Evolutionary conservation across 257 asterid species (phyloP).

Genomic region (Misopates orontium): DNA sequence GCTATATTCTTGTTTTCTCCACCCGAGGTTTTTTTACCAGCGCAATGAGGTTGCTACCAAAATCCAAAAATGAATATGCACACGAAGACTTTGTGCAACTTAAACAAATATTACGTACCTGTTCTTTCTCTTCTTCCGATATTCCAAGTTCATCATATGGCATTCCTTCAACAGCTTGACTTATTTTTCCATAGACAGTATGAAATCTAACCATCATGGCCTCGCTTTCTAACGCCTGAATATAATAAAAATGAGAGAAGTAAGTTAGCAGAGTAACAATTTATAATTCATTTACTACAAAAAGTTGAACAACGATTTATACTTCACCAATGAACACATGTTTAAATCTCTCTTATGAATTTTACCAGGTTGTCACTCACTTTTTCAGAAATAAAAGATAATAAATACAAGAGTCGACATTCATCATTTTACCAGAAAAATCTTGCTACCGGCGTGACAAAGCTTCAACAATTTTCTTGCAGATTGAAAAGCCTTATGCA

Average conservation of each 20-base stretch:
- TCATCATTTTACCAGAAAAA: slow-evolving; percentile 66
- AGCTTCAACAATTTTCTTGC: slow-evolving; percentile 63
- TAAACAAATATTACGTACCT: slow-evolving; percentile 35
- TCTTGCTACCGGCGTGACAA: slow-evolving; percentile 82
- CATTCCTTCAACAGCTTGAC: slow-evolving; percentile 68
- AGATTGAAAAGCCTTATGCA: slow-evolving; percentile 65
- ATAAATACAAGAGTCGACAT: background rate
- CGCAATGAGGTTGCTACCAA: background rate
- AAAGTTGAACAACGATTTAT: too few relatives aligned
- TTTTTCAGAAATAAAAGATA: background rate
- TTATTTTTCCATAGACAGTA: slow-evolving; percentile 55
- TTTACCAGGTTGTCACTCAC: too few relatives aligned
- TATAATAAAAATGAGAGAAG: background rate
- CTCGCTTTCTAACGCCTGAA: slow-evolving; percentile 77
- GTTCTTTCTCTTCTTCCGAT: slow-evolving; percentile 71
- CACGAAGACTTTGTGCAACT: background rate
- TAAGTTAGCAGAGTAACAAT: background rate
- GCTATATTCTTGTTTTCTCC: too few relatives aligned
- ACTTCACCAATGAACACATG: too few relatives aligned
- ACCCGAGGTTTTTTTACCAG: background rate
- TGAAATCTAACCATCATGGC: slow-evolving; percentile 66
- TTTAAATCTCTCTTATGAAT: too few relatives aligned
- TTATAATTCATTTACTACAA: too few relatives aligned
- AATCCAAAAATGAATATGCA: too few relatives aligned
- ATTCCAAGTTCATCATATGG: slow-evolving; percentile 78